phyloP scores from a whole-genome alignment of 1,139 yeast species.

The Wickerhamomyces sp. region DNA sequence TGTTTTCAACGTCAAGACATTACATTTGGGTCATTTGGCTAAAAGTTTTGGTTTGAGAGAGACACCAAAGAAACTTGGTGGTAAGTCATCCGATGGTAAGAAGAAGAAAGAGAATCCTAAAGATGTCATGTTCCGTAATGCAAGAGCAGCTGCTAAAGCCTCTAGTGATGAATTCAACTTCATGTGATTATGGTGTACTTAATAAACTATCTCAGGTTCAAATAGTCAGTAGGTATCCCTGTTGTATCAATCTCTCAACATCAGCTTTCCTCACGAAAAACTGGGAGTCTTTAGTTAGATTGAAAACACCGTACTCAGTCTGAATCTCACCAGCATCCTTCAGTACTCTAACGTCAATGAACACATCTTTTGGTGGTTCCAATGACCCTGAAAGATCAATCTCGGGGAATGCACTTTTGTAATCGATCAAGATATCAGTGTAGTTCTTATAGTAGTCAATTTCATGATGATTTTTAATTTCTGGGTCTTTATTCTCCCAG shows the following conservation, averaged over 20 bases:
- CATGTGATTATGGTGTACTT: constrained; percentile 12
- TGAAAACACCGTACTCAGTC: constrained; percentile 95
- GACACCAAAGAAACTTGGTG: constrained; percentile 76
- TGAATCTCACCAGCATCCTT: constrained; percentile 97
- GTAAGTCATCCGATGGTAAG: constrained; percentile 25
- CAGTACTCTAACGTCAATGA: constrained; percentile 87
- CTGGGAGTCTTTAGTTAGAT: constrained; percentile 91
- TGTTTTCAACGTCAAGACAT: constrained; percentile 69
- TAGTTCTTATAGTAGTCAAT: constrained; percentile 73
- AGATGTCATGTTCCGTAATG: constrained; percentile 73
- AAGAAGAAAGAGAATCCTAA: constrained; percentile 54
- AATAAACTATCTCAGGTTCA: constrained; percentile 21
- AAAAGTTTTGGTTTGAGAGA: constrained; percentile 93
- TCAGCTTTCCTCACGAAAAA: constrained; percentile 92
- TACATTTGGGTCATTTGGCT: constrained; percentile 94
- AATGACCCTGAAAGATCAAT: constrained; percentile 85
- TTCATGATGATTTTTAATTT: constrained; percentile 49
- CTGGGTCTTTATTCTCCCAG: constrained; percentile 50
- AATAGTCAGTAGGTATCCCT: constrained; percentile 82
- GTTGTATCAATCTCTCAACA: constrained; percentile 89
- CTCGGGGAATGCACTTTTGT: constrained; percentile 76
- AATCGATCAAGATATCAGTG: constrained; percentile 65
- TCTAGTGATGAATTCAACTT: constrained; percentile 73
- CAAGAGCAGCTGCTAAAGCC: constrained; percentile 62
- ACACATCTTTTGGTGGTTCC: constrained; percentile 87